These are phyloP conservation scores for Skeletonema grethae DNA, from an alignment of 108 stramenopile genomes.

Conservation along the genomic window DNA sequence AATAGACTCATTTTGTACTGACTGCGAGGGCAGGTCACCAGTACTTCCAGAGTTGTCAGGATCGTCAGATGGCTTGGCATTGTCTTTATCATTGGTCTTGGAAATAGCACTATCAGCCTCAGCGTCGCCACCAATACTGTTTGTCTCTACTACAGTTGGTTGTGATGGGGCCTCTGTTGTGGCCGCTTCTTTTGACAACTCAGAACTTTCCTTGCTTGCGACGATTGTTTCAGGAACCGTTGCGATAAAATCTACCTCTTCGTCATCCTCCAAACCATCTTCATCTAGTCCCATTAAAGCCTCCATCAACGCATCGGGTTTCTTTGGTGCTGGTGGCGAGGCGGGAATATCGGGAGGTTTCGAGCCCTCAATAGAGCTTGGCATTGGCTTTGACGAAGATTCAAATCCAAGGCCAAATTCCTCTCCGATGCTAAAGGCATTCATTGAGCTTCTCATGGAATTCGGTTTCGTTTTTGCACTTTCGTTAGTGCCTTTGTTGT, in stretches of 20 bases:
- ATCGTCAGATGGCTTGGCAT: background rate
- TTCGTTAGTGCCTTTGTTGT: constrained; percentile 2
- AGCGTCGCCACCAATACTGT: background rate
- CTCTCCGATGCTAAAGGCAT: constrained; percentile 81
- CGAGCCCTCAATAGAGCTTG: background rate
- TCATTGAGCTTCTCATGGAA: constrained; percentile 48
- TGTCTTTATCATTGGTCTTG: background rate
- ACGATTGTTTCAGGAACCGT: background rate
- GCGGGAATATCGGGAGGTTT: constrained; percentile 25
- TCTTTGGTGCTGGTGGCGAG: constrained; percentile 30
- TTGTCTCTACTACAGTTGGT: constrained; percentile 2
- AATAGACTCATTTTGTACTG: constrained; percentile 6
- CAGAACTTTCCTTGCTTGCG: constrained; percentile 6
- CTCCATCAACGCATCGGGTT: constrained; percentile 59
- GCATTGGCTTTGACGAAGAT: constrained; percentile 5
- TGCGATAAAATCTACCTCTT: constrained; percentile 35
- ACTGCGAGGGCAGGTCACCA: background rate
- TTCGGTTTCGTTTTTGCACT: constrained; percentile 34
- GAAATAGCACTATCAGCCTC: background rate
- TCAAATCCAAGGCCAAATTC: constrained; percentile 67
- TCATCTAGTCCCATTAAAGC: constrained; percentile 70
- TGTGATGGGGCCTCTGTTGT: background rate
- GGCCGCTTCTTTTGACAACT: background rate
- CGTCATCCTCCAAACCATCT: constrained; percentile 51
- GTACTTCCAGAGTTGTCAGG: background rate